Percentiles rank a stretch among this genome's conserved stretches.
Conservation (phyloP, 164 flowering plant genomes). For the Magnolia changhungtana region DNA sequence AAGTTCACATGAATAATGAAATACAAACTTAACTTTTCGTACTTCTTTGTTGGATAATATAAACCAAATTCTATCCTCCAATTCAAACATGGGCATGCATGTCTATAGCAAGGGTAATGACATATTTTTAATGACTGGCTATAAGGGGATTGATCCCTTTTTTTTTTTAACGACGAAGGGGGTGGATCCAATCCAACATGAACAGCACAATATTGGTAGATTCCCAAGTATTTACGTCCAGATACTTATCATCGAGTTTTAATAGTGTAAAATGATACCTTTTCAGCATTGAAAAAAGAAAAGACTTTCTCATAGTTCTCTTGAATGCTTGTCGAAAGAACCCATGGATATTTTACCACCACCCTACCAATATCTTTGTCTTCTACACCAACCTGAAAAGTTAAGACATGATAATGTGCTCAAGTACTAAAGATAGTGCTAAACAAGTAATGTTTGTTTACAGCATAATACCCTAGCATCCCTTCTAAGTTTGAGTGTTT, state of each 20-base stretch:
- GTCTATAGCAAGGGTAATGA: neutral
- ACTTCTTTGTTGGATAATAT: neutral
- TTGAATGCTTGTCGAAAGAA: slow-evolving; percentile 65
- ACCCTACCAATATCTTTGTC: slow-evolving; percentile 52
- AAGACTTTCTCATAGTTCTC: slow-evolving; percentile 54
- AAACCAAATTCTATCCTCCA: neutral
- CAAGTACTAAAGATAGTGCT: neutral
- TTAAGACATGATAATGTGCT: slow-evolving; percentile 8
- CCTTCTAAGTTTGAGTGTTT: neutral
- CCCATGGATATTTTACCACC: slow-evolving; percentile 88
- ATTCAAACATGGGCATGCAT: neutral
- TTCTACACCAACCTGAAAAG: slow-evolving; percentile 42
- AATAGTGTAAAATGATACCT: slow-evolving; percentile 39
- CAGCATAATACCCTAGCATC: neutral
- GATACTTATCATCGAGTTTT: neutral
- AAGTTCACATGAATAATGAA: neutral
- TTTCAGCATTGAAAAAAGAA: slow-evolving; percentile 48
- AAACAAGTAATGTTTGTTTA: neutral
- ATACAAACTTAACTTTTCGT: neutral
- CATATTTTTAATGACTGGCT: neutral
- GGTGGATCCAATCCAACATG: neutral
- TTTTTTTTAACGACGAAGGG: neutral
- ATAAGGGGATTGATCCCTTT: neutral
- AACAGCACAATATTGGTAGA: neutral
- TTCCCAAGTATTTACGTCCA: too few species aligned